Percentiles rank a stretch among this genome's conserved stretches.
Conservation (phyloP, 495 filamentous ascomycete genomes). For the Cairneyella variabilis region DNA sequence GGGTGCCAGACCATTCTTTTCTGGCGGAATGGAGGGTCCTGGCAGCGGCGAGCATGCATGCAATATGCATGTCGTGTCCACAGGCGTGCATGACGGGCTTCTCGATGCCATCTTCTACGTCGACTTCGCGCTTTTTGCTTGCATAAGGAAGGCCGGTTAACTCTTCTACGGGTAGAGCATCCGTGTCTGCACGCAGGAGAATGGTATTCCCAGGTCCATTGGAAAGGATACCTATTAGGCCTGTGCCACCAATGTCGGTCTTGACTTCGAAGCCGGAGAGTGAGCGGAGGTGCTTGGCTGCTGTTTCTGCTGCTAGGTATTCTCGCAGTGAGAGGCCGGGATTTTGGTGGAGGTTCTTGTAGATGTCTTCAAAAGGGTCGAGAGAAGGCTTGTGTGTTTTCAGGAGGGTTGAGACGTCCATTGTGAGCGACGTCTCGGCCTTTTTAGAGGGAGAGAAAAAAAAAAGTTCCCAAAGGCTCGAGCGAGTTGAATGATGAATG, state of each 20-base stretch:
- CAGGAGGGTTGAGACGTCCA: conserved; percentile 21
- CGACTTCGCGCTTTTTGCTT: conserved; percentile 37
- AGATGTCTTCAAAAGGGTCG: conserved; percentile 38
- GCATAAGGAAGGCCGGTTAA: conserved; percentile 52
- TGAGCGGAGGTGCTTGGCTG: conserved; percentile 33
- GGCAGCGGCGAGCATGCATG: conserved; percentile 47
- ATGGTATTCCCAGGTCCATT: conserved; percentile 53
- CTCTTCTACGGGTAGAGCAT: conserved; percentile 58
- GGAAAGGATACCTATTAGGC: conserved; percentile 49
- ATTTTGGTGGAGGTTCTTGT: conserved; percentile 42
- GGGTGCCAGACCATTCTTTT: conserved; percentile 50
- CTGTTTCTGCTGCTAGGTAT: conserved; percentile 37
- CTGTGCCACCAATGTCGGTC: conserved; percentile 51
- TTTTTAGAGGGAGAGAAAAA: too few species aligned
- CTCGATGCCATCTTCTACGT: conserved; percentile 37
- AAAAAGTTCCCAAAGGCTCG: too few species aligned
- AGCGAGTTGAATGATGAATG: too few species aligned
- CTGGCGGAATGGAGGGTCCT: conserved; percentile 37
- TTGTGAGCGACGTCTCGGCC: neutral
- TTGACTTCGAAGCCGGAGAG: conserved; percentile 41
- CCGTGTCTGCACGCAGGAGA: conserved; percentile 57
- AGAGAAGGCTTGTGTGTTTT: conserved; percentile 27
- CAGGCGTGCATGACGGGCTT: conserved; percentile 64
- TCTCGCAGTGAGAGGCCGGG: conserved; percentile 54
- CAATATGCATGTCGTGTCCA: conserved; percentile 63